These are phyloP conservation scores for Pichia heedii DNA, from an alignment of 805 yeast genomes.

Conservation along the genomic window DNA sequence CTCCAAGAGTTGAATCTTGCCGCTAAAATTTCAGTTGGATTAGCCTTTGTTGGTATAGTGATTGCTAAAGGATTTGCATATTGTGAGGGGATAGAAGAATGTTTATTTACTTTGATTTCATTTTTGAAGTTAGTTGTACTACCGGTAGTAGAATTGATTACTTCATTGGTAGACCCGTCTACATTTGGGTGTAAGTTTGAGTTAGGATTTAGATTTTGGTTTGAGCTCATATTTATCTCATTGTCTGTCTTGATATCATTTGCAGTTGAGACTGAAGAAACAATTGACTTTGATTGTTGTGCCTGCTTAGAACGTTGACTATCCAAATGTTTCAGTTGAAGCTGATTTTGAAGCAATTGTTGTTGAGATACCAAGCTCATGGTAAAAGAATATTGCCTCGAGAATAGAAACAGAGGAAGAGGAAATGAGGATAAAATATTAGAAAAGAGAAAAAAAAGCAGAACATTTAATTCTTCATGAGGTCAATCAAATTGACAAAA, in stretches of 20 bases:
- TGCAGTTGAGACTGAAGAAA: conserved; percentile 17
- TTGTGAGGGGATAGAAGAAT: conserved; percentile 11
- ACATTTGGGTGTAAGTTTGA: conserved; percentile 2
- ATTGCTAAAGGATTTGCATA: conserved; percentile 40
- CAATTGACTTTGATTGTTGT: conserved; percentile 35
- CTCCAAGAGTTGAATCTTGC: conserved; percentile 84
- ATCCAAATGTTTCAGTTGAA: conserved; percentile 38
- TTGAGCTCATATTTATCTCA: conserved; percentile 23
- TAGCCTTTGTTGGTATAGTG: conserved; percentile 48
- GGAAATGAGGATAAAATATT: not conserved
- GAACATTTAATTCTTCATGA: too few species aligned
- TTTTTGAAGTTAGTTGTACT: conserved; percentile 6
- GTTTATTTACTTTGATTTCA: not conserved
- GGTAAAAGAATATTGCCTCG: not conserved
- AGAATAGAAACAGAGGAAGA: not conserved
- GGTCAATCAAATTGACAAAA: too few species aligned
- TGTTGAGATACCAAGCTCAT: conserved; percentile 33
- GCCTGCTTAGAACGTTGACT: conserved; percentile 35
- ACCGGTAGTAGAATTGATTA: conserved; percentile 16
- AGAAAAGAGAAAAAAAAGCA: not conserved
- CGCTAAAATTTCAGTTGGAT: conserved; percentile 84
- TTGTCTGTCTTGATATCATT: conserved; percentile 8
- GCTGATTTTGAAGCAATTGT: conserved; percentile 37
- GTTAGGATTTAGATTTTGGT: conserved; percentile 34
- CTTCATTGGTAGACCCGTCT: too few species aligned